Conservation (phyloP, 768 basidiomycete species). For the Kwoniella dendrophila region DNA sequence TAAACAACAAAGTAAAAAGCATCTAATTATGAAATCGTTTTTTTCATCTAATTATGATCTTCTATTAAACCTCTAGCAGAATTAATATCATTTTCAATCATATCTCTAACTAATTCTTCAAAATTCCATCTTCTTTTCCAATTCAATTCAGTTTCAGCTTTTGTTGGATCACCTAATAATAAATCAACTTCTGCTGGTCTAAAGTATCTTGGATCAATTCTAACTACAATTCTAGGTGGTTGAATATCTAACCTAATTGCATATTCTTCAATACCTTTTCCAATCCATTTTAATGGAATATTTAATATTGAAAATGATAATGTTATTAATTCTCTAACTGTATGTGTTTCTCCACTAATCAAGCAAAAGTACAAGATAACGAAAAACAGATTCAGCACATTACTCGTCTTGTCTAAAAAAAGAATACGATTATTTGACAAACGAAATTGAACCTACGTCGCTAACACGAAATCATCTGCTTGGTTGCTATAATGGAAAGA, state of each 20-base stretch:
- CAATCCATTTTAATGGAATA: constrained; percentile 62
- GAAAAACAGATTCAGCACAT: too few species aligned
- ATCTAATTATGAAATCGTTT: too few species aligned
- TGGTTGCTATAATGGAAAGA: constrained; percentile 47
- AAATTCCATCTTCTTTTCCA: constrained; percentile 89
- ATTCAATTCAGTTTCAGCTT: constrained; percentile 82
- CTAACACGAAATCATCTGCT: constrained; percentile 71
- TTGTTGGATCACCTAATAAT: constrained; percentile 81
- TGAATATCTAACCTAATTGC: constrained; percentile 55
- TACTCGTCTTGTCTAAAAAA: background rate
- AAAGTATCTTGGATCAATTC: constrained; percentile 87
- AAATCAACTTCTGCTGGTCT: constrained; percentile 95
- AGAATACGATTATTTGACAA: background rate
- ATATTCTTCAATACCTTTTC: constrained; percentile 24
- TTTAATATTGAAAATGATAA: constrained; percentile 75
- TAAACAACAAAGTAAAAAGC: too few species aligned
- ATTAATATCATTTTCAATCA: constrained; percentile 63
- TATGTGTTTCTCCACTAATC: constrained; percentile 80
- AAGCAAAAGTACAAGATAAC: too few species aligned
- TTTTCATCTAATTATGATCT: constrained; percentile 18
- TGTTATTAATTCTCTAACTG: constrained; percentile 88
- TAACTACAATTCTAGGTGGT: constrained; percentile 61
- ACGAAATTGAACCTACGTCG: constrained; percentile 19
- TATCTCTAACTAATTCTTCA: constrained; percentile 81
- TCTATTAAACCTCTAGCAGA: constrained; percentile 18